A percentile compares a stretch with the other conserved stretches of the same genome.
phyloP scores from a whole-genome alignment of 805 yeast genomes.

The Saturnispora besseyi region DNA sequence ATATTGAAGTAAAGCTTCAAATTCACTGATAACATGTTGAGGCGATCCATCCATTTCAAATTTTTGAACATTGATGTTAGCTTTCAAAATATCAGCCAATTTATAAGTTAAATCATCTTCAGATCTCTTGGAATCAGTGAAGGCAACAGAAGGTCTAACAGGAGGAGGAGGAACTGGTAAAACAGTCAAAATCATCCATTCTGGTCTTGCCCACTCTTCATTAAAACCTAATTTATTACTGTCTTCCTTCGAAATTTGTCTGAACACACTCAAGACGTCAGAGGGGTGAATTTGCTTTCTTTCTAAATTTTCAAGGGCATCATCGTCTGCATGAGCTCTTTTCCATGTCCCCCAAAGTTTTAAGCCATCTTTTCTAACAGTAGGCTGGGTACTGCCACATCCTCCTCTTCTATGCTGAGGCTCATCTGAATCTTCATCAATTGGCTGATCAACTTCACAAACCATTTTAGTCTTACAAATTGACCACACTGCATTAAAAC shows the following conservation, averaged over 20 bases:
- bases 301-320: slow-evolving; percentile 75
- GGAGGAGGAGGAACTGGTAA: slow-evolving; percentile 99
- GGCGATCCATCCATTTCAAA: slow-evolving; percentile 99
- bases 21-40: slow-evolving; percentile 94
- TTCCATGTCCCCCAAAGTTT: slow-evolving; percentile 99
- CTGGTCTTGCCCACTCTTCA: slow-evolving; percentile 96
- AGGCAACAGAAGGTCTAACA: slow-evolving; percentile 96
- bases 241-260: slow-evolving; percentile 82
- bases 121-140: slow-evolving; percentile 96
- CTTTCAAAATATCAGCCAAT: slow-evolving; percentile 92
- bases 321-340: slow-evolving; percentile 66
- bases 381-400: slow-evolving; percentile 95
- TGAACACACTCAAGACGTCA: slow-evolving; percentile 85
- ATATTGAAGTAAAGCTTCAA: slow-evolving; percentile 89
- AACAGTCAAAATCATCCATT: slow-evolving; percentile 96
- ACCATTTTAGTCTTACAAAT: slow-evolving; percentile 86
- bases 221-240: slow-evolving; percentile 77
- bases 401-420: slow-evolving; percentile 65
- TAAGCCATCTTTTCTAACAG: slow-evolving; percentile 90
- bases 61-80: slow-evolving; percentile 94
- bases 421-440: slow-evolving; percentile 37
- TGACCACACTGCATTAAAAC: slow-evolving; percentile 96
- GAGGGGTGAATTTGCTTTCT: slow-evolving; percentile 79
- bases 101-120: slow-evolving; percentile 98
- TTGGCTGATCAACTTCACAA: slow-evolving; percentile 86